These are phyloP conservation scores for Paspalum notatum DNA, from an alignment of 176 grass and related monocot genomes.

Conservation along the genomic window DNA sequence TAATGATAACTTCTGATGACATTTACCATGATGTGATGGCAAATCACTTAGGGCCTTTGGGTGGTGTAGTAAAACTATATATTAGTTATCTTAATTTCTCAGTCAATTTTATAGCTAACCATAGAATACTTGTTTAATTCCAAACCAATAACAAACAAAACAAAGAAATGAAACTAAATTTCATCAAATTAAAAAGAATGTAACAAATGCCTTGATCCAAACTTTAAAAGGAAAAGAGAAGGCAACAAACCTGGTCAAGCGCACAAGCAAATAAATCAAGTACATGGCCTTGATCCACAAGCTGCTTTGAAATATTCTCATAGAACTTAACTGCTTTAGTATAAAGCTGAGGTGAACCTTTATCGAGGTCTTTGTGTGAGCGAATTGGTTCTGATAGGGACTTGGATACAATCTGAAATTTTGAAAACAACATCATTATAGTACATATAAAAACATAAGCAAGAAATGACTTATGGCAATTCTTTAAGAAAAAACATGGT, in stretches of 20 bases:
- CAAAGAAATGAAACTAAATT: constrained; percentile 5
- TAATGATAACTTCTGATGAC: no score
- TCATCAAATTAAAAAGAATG: not conserved
- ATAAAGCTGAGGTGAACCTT: constrained; percentile 71
- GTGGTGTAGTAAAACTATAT: no score
- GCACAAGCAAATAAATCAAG: constrained; percentile 95
- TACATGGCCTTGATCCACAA: constrained; percentile 97
- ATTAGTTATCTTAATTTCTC: no score
- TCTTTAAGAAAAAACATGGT: constrained; percentile 3
- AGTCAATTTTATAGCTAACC: no score
- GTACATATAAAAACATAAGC: constrained; percentile 1
- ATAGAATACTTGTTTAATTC: not conserved
- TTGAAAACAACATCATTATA: constrained; percentile 38
- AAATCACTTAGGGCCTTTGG: no score
- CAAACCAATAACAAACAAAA: not conserved
- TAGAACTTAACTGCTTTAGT: constrained; percentile 89
- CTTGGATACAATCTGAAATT: constrained; percentile 84
- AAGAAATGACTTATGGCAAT: not conserved
- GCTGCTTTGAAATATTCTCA: constrained; percentile 79
- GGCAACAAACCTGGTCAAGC: constrained; percentile 73
- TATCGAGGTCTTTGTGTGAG: constrained; percentile 90
- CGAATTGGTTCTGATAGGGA: constrained; percentile 84
- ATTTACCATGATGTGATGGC: no score
- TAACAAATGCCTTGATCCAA: not conserved
- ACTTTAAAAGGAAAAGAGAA: not conserved